These are phyloP conservation scores for Alternaria triticina DNA, from an alignment of 2,329 filamentous ascomycete species.

Conservation along the genomic window DNA sequence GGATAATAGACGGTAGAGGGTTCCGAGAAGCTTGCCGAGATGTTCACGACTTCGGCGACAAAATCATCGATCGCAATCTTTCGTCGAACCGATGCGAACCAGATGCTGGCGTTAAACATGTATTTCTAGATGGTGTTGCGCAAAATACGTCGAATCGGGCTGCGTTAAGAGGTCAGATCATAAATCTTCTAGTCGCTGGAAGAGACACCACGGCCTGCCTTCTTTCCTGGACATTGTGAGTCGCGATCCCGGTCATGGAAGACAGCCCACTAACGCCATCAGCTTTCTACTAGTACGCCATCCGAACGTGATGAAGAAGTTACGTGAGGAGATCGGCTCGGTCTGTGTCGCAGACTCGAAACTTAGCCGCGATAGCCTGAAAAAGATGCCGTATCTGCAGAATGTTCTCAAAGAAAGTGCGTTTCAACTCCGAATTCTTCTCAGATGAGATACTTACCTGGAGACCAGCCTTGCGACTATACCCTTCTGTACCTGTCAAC, in stretches of 20 bases:
- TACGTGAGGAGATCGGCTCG: not conserved
- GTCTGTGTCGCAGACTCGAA: not conserved
- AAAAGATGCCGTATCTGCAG: not conserved
- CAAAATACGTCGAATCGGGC: conserved; percentile 3
- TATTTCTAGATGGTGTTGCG: conserved; percentile 27
- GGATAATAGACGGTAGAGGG: not conserved
- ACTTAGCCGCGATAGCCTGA: not conserved
- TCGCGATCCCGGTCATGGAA: too few species aligned
- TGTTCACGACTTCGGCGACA: not conserved
- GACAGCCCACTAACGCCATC: too few species aligned
- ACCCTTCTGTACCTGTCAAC: conserved; percentile 40
- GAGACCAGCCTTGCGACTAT: conserved; percentile 45
- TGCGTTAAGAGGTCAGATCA: conserved; percentile 72
- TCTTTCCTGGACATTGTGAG: conserved; percentile 61
- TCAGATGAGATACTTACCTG: rapidly evolving
- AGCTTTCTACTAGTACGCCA: not conserved
- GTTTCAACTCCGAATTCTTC: not conserved
- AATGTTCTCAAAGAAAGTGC: not conserved
- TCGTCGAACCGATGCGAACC: not conserved
- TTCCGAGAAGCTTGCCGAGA: not conserved
- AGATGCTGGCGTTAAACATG: conserved; percentile 8
- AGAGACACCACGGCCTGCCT: conserved; percentile 86
- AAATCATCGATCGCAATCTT: not conserved
- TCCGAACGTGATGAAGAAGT: not conserved
- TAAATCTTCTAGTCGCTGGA: conserved; percentile 81